These are phyloP conservation scores for Barnettozyma siamensis DNA, from an alignment of 805 yeast genomes.

Conservation along the genomic window DNA sequence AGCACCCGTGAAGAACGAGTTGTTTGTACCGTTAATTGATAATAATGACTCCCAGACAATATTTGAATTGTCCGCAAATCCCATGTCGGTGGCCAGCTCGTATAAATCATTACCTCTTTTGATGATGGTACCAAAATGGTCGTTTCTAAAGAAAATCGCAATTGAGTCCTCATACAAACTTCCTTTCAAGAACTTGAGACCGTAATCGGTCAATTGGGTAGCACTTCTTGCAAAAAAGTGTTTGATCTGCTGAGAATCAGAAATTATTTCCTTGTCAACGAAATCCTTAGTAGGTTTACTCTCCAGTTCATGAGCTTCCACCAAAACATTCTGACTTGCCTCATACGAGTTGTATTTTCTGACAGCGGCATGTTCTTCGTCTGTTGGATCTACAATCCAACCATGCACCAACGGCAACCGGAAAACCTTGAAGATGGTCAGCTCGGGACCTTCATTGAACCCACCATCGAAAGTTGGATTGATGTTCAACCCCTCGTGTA, in stretches of 20 bases:
- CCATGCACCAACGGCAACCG: conserved; percentile 71
- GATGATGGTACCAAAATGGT: conserved; percentile 74
- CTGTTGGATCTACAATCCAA: conserved; percentile 58
- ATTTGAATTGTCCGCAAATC: conserved; percentile 41
- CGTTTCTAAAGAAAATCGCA: conserved; percentile 79
- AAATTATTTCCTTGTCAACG: conserved; percentile 26
- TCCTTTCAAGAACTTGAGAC: conserved; percentile 44
- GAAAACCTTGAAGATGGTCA: conserved; percentile 52
- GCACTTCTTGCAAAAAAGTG: conserved; percentile 55
- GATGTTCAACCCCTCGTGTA: conserved; percentile 66
- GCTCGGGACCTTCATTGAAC: conserved; percentile 47
- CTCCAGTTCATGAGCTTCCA: conserved; percentile 38
- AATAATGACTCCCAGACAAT: conserved; percentile 80
- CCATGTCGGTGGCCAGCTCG: conserved; percentile 68
- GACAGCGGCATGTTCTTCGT: conserved; percentile 30
- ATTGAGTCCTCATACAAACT: conserved; percentile 47
- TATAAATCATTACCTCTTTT: conserved; percentile 47
- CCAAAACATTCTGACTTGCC: conserved; percentile 50
- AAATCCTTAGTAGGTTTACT: conserved; percentile 19
- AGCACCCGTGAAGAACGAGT: conserved; percentile 60
- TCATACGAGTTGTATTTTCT: conserved; percentile 46
- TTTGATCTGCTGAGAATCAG: conserved; percentile 32
- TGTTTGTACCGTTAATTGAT: conserved; percentile 64
- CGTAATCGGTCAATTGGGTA: conserved; percentile 71
- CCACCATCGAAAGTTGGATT: conserved; percentile 65